Percentiles rank a stretch among this genome's conserved stretches.
These are phyloP conservation scores for Stenocarpella maydis DNA, from an alignment of 2,329 filamentous ascomycete species.

Conservation along the genomic window DNA sequence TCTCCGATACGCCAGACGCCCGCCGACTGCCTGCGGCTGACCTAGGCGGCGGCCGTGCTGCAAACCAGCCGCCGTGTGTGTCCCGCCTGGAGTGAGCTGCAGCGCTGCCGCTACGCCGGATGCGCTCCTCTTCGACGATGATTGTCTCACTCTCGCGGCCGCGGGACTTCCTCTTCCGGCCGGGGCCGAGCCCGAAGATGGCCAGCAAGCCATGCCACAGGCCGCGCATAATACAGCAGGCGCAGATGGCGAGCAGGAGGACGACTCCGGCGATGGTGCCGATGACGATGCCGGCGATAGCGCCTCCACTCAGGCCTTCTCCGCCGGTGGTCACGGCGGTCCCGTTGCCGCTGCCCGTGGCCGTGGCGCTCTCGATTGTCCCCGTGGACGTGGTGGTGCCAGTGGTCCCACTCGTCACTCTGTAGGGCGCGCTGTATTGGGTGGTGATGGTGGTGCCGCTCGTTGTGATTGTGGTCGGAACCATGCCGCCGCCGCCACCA, in stretches of 20 bases:
- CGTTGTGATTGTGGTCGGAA: slow-evolving; percentile 48
- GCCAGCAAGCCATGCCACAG: slow-evolving; percentile 67
- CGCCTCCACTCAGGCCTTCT: slow-evolving; percentile 69
- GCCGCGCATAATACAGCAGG: slow-evolving; percentile 74
- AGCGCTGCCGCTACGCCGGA: slow-evolving; percentile 56
- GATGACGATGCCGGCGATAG: slow-evolving; percentile 83
- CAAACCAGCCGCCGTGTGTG: slow-evolving; percentile 33
- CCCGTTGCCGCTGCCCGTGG: slow-evolving; percentile 47
- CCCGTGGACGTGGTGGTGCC: slow-evolving; percentile 62
- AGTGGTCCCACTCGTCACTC: slow-evolving; percentile 63
- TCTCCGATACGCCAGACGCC: slow-evolving; percentile 51
- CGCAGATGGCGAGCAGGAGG: slow-evolving; percentile 74
- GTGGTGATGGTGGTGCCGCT: slow-evolving; percentile 60
- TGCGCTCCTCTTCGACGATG: slow-evolving; percentile 69
- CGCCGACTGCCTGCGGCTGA: slow-evolving; percentile 52
- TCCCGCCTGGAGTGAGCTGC: slow-evolving; percentile 53
- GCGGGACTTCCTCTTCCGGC: slow-evolving; percentile 53
- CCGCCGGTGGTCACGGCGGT: slow-evolving; percentile 48
- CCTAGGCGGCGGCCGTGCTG: slow-evolving; percentile 46
- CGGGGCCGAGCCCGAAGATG: slow-evolving; percentile 67
- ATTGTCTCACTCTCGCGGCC: slow-evolving; percentile 53
- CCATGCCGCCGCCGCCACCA: slow-evolving; percentile 11
- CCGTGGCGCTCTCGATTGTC: slow-evolving; percentile 55
- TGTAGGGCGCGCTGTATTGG: slow-evolving; percentile 58
- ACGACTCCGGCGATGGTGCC: slow-evolving; percentile 73